Conservation (phyloP, 2,329 filamentous ascomycete genomes). For the Mariannaea sp. region DNA sequence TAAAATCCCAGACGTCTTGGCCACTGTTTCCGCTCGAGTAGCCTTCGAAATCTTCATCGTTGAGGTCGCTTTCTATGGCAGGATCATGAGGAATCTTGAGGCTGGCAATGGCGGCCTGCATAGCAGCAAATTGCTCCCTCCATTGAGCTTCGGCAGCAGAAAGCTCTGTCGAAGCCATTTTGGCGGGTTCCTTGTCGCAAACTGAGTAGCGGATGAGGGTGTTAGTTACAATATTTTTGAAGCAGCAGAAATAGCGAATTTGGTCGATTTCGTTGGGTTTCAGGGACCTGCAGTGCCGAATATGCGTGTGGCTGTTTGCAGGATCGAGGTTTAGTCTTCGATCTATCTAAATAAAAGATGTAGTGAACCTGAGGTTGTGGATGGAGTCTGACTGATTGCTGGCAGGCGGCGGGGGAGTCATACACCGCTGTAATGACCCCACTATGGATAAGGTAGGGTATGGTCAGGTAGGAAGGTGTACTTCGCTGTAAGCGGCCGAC, state of each 20-base stretch:
- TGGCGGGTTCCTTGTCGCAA: conserved; percentile 3
- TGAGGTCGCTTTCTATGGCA: conserved; percentile 53
- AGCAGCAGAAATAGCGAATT: not conserved
- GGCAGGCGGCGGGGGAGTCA: too few relatives aligned
- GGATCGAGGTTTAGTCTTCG: too few relatives aligned
- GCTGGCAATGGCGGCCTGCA: conserved; percentile 82
- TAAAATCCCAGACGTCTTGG: conserved; percentile 92
- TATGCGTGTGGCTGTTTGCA: too few relatives aligned
- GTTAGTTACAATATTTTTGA: not conserved
- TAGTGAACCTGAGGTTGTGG: not conserved
- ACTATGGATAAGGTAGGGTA: too few relatives aligned
- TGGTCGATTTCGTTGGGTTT: too few relatives aligned
- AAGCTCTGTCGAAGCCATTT: conserved; percentile 45
- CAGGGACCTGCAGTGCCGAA: too few relatives aligned
- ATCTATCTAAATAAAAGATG: conserved; percentile 6
- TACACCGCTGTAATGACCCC: conserved; percentile 14
- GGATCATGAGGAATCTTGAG: conserved; percentile 58
- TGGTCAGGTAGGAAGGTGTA: too few relatives aligned
- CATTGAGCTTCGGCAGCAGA: conserved; percentile 65
- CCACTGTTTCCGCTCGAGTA: conserved; percentile 64
- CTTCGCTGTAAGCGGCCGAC: too few relatives aligned
- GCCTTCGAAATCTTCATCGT: conserved; percentile 67
- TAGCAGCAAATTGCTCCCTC: conserved; percentile 82
- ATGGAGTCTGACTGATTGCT: not conserved
- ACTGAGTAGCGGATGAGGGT: too few relatives aligned